Percentiles rank a stretch among this genome's conserved stretches.
phyloP scores from a whole-genome alignment of 2,329 filamentous ascomycete species.

The Thielaviopsis euricoi region DNA sequence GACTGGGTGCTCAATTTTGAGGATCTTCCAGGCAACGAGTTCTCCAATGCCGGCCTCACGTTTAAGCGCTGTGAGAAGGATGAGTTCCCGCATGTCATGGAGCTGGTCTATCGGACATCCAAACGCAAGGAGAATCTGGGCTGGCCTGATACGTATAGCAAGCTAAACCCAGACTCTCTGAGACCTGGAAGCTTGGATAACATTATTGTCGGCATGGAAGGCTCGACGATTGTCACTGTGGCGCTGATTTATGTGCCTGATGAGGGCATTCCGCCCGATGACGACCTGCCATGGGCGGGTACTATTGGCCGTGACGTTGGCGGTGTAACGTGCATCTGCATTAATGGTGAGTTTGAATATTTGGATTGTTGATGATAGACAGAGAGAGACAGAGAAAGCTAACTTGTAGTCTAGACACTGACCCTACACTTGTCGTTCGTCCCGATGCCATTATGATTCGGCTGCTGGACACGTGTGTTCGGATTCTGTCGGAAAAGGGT shows the following conservation, averaged over 20 bases:
- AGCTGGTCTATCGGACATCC: conserved; percentile 33
- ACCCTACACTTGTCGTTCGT: conserved; percentile 25
- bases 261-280: conserved; percentile 27
- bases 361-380: not conserved
- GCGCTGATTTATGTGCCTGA: conserved; percentile 37
- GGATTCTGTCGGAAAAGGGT: conserved; percentile 28
- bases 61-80: conserved; percentile 29
- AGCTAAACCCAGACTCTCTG: conserved; percentile 26
- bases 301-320: conserved; percentile 34
- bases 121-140: conserved; percentile 31
- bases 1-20: conserved; percentile 38
- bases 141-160: conserved; percentile 43
- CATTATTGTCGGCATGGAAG: conserved; percentile 36
- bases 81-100: conserved; percentile 31
- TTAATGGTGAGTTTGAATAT: conserved; percentile 30
- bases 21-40: conserved; percentile 27
- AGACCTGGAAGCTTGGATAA: conserved; percentile 27
- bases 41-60: conserved; percentile 24
- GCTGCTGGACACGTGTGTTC: conserved; percentile 35
- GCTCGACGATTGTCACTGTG: conserved; percentile 31
- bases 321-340: conserved; percentile 44
- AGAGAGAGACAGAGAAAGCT: not conserved
- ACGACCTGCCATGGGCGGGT: conserved; percentile 39
- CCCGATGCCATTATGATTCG: conserved; percentile 35
- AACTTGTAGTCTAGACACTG: conserved; percentile 23